Evolutionary conservation across 805 yeast species (phyloP).

Genomic region (Yueomyces sinensis): DNA sequence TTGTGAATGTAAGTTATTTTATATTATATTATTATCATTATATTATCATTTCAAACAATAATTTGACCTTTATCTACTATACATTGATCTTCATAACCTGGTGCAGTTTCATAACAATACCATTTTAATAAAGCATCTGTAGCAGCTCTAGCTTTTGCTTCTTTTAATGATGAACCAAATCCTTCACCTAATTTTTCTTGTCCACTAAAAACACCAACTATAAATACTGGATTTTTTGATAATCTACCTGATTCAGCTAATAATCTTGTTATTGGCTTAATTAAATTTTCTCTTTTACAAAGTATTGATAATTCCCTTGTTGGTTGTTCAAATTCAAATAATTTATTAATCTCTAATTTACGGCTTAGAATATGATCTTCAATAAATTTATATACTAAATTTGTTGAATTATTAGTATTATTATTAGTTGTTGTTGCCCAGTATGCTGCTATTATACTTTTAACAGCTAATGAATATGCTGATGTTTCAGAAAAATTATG

Average conservation of each 20-base stretch:
- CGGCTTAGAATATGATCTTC: conserved; percentile 68
- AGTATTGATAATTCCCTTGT: conserved; percentile 69
- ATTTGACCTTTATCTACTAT: not conserved
- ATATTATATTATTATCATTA: no score
- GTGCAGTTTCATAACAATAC: conserved; percentile 80
- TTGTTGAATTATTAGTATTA: conserved; percentile 41
- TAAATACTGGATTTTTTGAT: conserved; percentile 70
- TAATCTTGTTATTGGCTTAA: conserved; percentile 66
- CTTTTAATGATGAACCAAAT: conserved; percentile 77
- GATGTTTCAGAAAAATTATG: conserved; percentile 20
- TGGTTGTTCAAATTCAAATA: conserved; percentile 77
- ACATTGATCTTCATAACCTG: conserved; percentile 17
- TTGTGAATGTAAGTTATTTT: no score
- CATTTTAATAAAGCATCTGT: conserved; percentile 83
- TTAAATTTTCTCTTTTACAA: conserved; percentile 62
- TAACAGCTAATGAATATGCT: conserved; percentile 55
- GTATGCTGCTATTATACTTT: conserved; percentile 73
- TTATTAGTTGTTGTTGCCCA: conserved; percentile 42
- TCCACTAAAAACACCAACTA: conserved; percentile 87
- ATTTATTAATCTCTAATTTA: conserved; percentile 54
- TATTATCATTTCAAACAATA: no score
- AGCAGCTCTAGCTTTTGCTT: conserved; percentile 86
- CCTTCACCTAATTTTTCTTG: conserved; percentile 81
- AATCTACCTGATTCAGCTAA: conserved; percentile 89
- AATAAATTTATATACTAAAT: conserved; percentile 63